Percentiles rank a stretch among this genome's conserved stretches.
phyloP scores from a whole-genome alignment of 225 moss, liverwort and hornwort genomes.

The Neckera pumila region DNA sequence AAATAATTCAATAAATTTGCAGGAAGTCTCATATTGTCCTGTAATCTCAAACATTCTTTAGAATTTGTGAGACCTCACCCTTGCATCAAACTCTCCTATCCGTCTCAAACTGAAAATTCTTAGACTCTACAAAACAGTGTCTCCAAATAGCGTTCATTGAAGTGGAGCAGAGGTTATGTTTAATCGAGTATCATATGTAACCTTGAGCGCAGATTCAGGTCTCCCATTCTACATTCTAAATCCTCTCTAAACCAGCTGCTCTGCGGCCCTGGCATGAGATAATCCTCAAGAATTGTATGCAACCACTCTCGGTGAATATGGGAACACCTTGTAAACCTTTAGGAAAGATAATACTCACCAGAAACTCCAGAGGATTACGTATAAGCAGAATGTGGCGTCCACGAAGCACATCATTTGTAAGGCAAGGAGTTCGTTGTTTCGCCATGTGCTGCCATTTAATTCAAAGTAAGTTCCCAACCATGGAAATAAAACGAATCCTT shows the following conservation, averaged over 20 bases:
- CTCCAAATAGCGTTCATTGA: not conserved
- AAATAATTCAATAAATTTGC: not conserved
- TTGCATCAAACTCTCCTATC: not conserved
- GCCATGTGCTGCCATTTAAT: constrained; percentile 66
- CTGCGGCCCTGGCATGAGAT: not conserved
- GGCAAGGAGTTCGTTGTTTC: constrained; percentile 53
- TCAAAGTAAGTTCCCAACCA: not conserved
- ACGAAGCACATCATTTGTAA: constrained; percentile 37
- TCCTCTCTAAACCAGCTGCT: not conserved
- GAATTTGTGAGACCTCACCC: no score
- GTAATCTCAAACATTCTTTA: not conserved
- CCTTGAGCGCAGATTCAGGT: not conserved
- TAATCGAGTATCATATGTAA: not conserved
- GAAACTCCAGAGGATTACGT: constrained; percentile 59
- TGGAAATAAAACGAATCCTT: not conserved
- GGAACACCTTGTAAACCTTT: not conserved
- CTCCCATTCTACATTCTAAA: not conserved
- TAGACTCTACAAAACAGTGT: not conserved
- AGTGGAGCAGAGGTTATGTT: not conserved
- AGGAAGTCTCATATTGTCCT: not conserved
- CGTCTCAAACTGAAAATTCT: not conserved
- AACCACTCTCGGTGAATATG: not conserved
- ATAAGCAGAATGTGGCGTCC: constrained; percentile 78
- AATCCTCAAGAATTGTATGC: not conserved
- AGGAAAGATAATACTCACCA: constrained; percentile 23